A percentile compares a stretch with the other conserved stretches of the same genome.
phyloP scores from a whole-genome alignment of 129 eudicot genomes.

The Chrysanthemum makinoi region DNA sequence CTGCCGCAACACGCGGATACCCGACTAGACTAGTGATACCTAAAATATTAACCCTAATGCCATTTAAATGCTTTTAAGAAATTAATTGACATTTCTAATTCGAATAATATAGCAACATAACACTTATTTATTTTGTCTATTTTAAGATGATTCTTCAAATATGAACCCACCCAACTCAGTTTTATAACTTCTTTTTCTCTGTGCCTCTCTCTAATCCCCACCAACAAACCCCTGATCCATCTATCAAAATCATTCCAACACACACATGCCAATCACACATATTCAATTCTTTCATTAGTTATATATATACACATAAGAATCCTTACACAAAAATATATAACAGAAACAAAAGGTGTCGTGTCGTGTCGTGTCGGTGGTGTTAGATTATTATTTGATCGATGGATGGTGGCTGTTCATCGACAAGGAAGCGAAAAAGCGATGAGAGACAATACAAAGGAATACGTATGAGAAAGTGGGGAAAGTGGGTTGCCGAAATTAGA shows the following conservation, averaged over 20 bases:
- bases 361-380: constrained; percentile 40
- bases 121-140: neutral
- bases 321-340: neutral
- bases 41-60: too few relatives aligned
- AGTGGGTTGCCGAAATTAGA: constrained; percentile 91
- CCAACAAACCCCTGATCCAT: constrained; percentile 29
- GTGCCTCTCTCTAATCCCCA: constrained; percentile 15
- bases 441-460: constrained; percentile 73
- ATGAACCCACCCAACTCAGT: neutral
- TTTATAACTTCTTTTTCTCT: too few relatives aligned
- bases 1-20: too few relatives aligned
- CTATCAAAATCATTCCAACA: constrained; percentile 16
- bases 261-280: constrained; percentile 15
- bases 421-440: constrained; percentile 42
- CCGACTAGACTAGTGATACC: too few relatives aligned
- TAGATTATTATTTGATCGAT: neutral
- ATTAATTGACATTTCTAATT: too few relatives aligned
- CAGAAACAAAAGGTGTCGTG: constrained; percentile 14
- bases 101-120: too few relatives aligned
- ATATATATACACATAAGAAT: neutral
- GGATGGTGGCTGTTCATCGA: constrained; percentile 22
- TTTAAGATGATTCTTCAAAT: constrained; percentile 9
- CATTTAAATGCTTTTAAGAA: too few relatives aligned
- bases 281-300: neutral
- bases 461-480: constrained; percentile 95